These are phyloP conservation scores for Condylostoma magnum DNA, from an alignment of 169 alveolate genomes.

Conservation along the genomic window DNA sequence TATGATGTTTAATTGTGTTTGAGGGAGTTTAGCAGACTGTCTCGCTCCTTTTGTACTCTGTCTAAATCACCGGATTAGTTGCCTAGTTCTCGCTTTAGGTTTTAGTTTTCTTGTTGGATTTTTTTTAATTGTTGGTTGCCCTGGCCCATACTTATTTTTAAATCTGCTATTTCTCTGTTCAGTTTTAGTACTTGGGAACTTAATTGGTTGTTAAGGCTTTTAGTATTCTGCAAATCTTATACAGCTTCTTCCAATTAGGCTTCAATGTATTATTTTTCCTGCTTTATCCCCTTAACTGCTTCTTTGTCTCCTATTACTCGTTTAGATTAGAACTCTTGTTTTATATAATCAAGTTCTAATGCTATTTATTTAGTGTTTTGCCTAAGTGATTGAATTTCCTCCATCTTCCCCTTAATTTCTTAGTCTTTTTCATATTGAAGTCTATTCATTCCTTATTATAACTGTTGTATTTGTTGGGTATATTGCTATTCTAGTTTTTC, in stretches of 20 bases:
- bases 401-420: neutral
- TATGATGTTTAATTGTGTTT: neutral
- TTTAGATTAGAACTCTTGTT: neutral
- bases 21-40: neutral
- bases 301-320: neutral
- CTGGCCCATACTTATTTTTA: neutral
- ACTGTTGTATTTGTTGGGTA: neutral
- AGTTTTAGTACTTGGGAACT: neutral
- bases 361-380: neutral
- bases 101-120: neutral
- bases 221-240: neutral
- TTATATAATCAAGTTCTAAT: neutral
- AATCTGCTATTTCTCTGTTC: slow-evolving; percentile 6
- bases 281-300: neutral
- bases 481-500: neutral
- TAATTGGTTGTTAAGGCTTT: neutral
- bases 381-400: neutral
- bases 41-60: neutral
- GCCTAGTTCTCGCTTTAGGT: neutral
- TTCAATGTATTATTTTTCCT: neutral
- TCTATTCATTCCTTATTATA: neutral
- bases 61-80: neutral
- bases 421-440: neutral
- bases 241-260: neutral
- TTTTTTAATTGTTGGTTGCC: neutral